Evolutionary conservation across 164 flowering plant genomes (phyloP).

Genomic region (Pachysandra terminalis): DNA sequence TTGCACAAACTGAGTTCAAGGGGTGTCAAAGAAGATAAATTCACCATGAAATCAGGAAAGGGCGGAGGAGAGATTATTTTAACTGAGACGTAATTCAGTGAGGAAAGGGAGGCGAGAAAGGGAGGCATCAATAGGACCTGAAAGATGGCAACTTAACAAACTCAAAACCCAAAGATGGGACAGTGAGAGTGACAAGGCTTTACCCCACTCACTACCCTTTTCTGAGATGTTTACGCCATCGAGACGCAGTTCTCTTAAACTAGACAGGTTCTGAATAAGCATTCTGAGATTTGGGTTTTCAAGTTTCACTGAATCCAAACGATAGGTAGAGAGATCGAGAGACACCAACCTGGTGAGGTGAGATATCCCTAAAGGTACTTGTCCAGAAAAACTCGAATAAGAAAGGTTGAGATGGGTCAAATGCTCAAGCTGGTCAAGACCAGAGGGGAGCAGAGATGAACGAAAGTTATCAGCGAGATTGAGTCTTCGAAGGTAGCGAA

Average conservation of each 20-base stretch:
- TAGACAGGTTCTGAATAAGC: too few relatives aligned
- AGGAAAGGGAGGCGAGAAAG: not conserved
- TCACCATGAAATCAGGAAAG: too few relatives aligned
- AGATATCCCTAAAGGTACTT: constrained; percentile 16
- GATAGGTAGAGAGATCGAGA: constrained; percentile 12
- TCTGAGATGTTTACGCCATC: too few relatives aligned
- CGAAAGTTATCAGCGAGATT: constrained; percentile 7
- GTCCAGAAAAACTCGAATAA: not conserved
- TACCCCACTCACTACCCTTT: too few relatives aligned
- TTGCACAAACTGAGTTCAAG: not conserved
- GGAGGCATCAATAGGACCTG: too few relatives aligned
- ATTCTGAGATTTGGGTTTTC: too few relatives aligned
- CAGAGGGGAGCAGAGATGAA: not conserved
- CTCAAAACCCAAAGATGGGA: too few relatives aligned
- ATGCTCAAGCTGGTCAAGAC: not conserved
- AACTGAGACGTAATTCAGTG: not conserved
- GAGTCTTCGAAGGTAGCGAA: constrained; percentile 9
- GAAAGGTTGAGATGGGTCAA: constrained; percentile 20
- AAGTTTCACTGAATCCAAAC: too few relatives aligned
- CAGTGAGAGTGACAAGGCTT: too few relatives aligned
- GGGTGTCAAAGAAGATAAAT: constrained; percentile 10
- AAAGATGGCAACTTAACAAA: too few relatives aligned
- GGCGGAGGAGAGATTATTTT: constrained; percentile 9
- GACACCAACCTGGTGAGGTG: constrained; percentile 11
- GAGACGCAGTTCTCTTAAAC: too few relatives aligned